phyloP scores from a whole-genome alignment of 176 grass and related monocot species.

The Oryza meridionalis region DNA sequence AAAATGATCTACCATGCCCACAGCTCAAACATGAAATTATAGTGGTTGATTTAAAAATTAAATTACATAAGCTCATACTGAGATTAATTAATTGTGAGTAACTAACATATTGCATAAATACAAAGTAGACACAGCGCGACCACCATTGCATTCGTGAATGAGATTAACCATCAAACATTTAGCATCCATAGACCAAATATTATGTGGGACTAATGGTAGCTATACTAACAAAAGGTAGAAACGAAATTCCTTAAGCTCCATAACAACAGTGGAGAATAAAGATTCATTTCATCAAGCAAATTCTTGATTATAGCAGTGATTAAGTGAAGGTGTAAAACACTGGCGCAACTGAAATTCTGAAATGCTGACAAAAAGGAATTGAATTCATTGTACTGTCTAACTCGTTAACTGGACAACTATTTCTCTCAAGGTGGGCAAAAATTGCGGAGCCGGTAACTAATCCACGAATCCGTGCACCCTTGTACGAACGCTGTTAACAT shows the following conservation, averaged over 20 bases:
- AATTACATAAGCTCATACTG: neutral
- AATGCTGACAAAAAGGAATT: neutral
- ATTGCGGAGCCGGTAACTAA: neutral
- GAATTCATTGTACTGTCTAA: neutral
- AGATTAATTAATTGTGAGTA: neutral
- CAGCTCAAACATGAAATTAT: neutral
- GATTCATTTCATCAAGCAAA: neutral
- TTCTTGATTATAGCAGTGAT: neutral
- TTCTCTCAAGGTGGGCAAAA: neutral
- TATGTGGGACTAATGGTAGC: neutral
- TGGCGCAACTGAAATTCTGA: neutral
- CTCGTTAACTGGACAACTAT: neutral
- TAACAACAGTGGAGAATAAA: neutral
- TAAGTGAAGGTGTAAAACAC: neutral
- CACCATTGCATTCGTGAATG: neutral
- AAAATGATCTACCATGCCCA: neutral
- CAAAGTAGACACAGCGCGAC: neutral
- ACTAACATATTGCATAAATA: neutral
- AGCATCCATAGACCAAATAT: neutral
- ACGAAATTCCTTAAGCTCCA: neutral
- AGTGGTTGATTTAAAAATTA: neutral
- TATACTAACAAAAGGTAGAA: neutral
- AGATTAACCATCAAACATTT: neutral
- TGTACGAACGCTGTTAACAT: neutral
- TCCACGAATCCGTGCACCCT: neutral